These are phyloP conservation scores for Phytophthora brassicae DNA, from an alignment of 352 stramenopile species.

Conservation along the genomic window DNA sequence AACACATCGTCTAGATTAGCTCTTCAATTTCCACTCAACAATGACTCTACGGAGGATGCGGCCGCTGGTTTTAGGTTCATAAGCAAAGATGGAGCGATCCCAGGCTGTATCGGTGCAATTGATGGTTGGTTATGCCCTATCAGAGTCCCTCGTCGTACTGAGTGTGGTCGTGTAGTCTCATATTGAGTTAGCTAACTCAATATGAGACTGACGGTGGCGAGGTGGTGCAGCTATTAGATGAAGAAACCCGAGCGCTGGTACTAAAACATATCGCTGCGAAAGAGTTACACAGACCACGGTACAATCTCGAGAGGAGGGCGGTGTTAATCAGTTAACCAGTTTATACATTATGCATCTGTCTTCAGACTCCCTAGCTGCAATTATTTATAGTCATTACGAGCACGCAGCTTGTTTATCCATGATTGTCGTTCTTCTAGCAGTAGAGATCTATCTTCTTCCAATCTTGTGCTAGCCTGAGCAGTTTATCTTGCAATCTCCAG, in stretches of 20 bases:
- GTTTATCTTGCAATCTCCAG: not conserved
- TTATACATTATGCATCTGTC: no score
- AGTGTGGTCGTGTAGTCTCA: conserved; percentile 4
- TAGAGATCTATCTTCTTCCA: not conserved
- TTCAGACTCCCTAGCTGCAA: not conserved
- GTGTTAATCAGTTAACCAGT: no score
- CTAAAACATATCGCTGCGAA: no score
- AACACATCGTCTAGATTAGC: not conserved
- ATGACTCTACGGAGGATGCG: not conserved
- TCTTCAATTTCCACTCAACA: not conserved
- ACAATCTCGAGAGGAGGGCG: no score
- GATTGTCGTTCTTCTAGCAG: not conserved
- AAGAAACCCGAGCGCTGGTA: not conserved
- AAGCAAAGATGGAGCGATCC: not conserved
- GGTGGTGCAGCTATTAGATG: not conserved
- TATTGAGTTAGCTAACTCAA: not conserved
- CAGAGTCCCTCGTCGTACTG: not conserved
- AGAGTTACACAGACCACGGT: no score
- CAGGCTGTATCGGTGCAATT: conserved; percentile 9
- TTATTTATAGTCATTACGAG: not conserved
- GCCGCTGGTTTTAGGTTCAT: not conserved
- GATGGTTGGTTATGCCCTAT: conserved; percentile 12
- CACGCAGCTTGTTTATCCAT: not conserved
- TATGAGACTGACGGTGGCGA: not conserved
- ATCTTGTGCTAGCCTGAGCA: not conserved